These are phyloP conservation scores for Alternaria conjuncta DNA, from an alignment of 2,329 filamentous ascomycete species.

Conservation along the genomic window DNA sequence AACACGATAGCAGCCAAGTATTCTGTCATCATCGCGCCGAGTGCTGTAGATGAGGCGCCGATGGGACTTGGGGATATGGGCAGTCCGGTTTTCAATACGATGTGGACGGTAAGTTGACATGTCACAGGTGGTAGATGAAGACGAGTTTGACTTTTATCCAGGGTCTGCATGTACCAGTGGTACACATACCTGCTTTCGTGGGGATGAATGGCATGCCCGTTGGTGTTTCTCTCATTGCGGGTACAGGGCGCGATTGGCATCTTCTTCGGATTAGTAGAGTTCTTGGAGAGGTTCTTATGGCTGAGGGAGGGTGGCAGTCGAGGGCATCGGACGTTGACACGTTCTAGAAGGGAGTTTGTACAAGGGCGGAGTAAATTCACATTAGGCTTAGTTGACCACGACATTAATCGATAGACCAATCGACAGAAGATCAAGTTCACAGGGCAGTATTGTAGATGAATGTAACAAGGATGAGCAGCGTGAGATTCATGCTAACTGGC, in stretches of 20 bases:
- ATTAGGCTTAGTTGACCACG: not conserved
- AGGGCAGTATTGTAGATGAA: not conserved
- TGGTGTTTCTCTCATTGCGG: not conserved
- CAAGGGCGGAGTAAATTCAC: fast-evolving
- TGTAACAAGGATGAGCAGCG: not conserved
- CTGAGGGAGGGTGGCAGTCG: not conserved
- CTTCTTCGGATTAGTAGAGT: not conserved
- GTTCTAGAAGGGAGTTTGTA: not conserved
- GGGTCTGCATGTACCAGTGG: not conserved
- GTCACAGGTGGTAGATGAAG: not conserved
- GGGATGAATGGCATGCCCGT: not conserved
- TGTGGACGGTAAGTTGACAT: not conserved
- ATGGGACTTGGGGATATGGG: not conserved
- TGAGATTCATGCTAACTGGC: not conserved
- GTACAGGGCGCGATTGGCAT: not conserved
- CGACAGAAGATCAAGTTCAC: not conserved
- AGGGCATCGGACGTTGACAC: fast-evolving
- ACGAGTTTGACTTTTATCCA: not conserved
- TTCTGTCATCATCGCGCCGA: not conserved
- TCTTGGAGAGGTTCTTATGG: not conserved
- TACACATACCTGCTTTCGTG: not conserved
- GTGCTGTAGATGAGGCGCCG: not conserved
- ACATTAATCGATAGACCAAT: not conserved
- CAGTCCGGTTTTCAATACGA: not conserved
- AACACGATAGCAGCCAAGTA: not conserved